Percentiles rank a stretch among this genome's conserved stretches.
Evolutionary conservation across 495 filamentous ascomycete species (phyloP).

Genomic region (Penicillium ochrochloron): DNA sequence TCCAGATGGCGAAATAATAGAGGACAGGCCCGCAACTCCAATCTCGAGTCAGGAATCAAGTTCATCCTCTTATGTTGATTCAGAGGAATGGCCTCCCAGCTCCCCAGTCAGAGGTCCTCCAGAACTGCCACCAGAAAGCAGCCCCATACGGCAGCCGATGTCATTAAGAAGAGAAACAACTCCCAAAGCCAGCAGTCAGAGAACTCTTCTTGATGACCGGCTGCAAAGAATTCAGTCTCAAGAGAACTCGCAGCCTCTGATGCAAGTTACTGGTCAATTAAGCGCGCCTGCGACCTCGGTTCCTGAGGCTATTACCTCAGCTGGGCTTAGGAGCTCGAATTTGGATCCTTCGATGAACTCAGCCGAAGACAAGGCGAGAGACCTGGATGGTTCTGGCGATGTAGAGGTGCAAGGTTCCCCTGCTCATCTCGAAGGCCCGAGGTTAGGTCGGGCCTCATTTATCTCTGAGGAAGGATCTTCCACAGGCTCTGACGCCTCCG

Average conservation of each 20-base stretch:
- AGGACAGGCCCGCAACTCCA: conserved; percentile 2
- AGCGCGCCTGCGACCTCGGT: background rate
- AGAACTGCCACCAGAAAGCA: conserved; percentile 31
- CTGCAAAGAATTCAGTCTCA: background rate
- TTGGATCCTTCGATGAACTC: background rate
- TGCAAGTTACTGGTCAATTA: background rate
- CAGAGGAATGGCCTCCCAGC: background rate
- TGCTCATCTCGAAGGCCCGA: background rate
- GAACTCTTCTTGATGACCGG: background rate
- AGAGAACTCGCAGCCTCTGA: background rate
- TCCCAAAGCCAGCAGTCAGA: background rate
- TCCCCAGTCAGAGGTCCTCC: conserved; percentile 7
- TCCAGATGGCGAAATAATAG: background rate
- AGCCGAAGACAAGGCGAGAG: background rate
- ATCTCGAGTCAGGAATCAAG: conserved; percentile 14
- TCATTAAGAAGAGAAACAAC: background rate
- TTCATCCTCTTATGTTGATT: conserved; percentile 9
- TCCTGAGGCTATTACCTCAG: background rate
- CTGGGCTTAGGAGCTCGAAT: background rate
- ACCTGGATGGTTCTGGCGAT: background rate
- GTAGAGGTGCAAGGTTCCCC: background rate
- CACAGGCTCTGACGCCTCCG: background rate
- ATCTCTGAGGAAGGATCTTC: background rate
- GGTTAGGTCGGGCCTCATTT: background rate
- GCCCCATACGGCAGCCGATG: conserved; percentile 24